Evolutionary conservation across 805 yeast genomes (phyloP).

Genomic region (Candida hungchunana): DNA sequence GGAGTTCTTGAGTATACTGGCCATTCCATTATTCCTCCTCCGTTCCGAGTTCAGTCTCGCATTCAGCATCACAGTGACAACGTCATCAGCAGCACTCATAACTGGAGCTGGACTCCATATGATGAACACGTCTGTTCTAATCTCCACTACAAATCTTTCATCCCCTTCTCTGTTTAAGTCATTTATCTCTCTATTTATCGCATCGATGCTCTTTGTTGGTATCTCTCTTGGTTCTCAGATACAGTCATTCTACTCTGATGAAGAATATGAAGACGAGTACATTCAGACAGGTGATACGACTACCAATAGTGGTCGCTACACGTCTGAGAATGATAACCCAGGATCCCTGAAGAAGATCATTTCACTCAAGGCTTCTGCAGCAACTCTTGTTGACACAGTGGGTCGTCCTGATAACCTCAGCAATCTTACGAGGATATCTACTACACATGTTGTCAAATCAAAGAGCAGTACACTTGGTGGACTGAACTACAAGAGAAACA

Average conservation of each 20-base stretch:
- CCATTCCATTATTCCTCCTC: constrained; percentile 10
- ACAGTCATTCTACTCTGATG: constrained; percentile 2
- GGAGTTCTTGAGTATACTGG: constrained; percentile 10
- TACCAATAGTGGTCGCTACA: constrained; percentile 1
- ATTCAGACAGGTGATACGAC: not conserved
- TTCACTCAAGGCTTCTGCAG: constrained; percentile 26
- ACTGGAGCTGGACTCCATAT: constrained; percentile 26
- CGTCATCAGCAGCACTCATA: constrained; percentile 10
- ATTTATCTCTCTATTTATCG: constrained; percentile 10
- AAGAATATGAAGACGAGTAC: constrained; percentile 4
- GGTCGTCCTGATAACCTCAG: constrained; percentile 7
- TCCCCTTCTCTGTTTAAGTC: constrained; percentile 4
- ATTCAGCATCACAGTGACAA: constrained; percentile 1
- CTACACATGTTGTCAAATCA: constrained; percentile 1
- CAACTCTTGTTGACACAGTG: constrained; percentile 24
- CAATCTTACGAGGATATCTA: constrained; percentile 1
- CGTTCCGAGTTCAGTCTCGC: not conserved
- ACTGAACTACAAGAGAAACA: constrained; percentile 5
- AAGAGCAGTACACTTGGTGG: not conserved
- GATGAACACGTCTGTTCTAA: constrained; percentile 5
- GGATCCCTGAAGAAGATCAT: constrained; percentile 10
- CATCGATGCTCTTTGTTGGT: constrained; percentile 11
- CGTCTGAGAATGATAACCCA: constrained; percentile 4
- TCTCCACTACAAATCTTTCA: not conserved
- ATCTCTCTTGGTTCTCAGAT: constrained; percentile 8